phyloP scores from a whole-genome alignment of 768 basidiomycete species.

The Boletus pseudopeckii region DNA sequence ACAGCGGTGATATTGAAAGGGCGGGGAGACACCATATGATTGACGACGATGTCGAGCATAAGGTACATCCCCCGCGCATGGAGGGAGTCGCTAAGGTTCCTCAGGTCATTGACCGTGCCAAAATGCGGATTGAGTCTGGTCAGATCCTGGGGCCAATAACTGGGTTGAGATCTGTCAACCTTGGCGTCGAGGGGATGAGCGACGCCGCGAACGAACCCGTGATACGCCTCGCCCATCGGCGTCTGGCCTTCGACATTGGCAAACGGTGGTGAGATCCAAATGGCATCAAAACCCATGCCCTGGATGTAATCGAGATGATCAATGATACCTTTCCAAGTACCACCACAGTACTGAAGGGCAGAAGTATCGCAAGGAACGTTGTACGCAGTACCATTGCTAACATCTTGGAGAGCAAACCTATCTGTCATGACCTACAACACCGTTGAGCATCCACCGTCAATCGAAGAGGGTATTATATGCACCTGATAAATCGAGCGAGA shows the following conservation, averaged over 20 bases:
- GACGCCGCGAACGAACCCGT: slow-evolving; percentile 36
- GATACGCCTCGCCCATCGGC: slow-evolving; percentile 54
- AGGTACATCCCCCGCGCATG: slow-evolving; percentile 55
- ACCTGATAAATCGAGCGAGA: slow-evolving; percentile 55
- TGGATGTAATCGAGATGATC: slow-evolving; percentile 61
- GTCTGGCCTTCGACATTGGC: slow-evolving; percentile 47
- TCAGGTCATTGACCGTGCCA: slow-evolving; percentile 50
- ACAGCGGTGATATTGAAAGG: slow-evolving; percentile 26
- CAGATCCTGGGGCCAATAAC: slow-evolving; percentile 53
- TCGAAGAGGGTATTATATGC: not conserved
- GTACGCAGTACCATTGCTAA: slow-evolving; percentile 26
- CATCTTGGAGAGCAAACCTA: slow-evolving; percentile 52
- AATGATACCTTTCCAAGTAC: slow-evolving; percentile 51
- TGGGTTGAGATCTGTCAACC: slow-evolving; percentile 8
- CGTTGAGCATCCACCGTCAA: not conserved
- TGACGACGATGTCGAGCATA: slow-evolving; percentile 63
- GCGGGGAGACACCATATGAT: slow-evolving; percentile 49
- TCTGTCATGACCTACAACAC: slow-evolving; percentile 47
- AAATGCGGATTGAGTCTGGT: slow-evolving; percentile 50
- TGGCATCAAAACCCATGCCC: slow-evolving; percentile 57
- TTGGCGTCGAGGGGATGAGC: not conserved
- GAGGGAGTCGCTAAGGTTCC: slow-evolving; percentile 42
- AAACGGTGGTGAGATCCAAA: slow-evolving; percentile 58
- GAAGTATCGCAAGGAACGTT: slow-evolving; percentile 43
- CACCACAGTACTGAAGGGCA: slow-evolving; percentile 52